These are phyloP conservation scores for Cymbopogon citratus DNA, from an alignment of 176 grass and related monocot species.

Conservation along the genomic window DNA sequence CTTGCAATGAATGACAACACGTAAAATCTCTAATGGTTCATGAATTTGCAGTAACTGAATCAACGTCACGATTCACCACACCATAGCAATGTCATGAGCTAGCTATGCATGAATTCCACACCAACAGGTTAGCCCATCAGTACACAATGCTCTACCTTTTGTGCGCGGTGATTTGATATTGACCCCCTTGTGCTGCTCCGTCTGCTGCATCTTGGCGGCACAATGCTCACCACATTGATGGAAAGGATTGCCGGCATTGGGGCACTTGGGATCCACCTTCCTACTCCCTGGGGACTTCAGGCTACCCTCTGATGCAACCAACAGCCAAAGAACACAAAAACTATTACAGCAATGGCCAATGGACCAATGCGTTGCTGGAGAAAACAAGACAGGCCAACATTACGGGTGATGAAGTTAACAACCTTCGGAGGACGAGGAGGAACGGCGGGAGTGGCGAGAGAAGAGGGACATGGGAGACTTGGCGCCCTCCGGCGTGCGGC, in stretches of 20 bases:
- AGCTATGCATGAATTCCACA: background rate
- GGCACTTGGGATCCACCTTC: slow-evolving; percentile 56
- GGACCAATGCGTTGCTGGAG: background rate
- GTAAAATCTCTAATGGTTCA: background rate
- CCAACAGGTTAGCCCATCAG: background rate
- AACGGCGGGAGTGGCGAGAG: slow-evolving; percentile 44
- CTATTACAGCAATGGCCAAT: background rate
- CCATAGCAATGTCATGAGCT: background rate
- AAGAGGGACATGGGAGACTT: background rate
- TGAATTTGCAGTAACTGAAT: background rate
- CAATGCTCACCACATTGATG: slow-evolving; percentile 70
- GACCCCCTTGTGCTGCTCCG: slow-evolving; percentile 18
- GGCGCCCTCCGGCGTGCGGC: slow-evolving; percentile 35
- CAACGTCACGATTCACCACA: background rate
- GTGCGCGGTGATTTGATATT: slow-evolving; percentile 4
- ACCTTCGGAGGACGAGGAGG: slow-evolving; percentile 50
- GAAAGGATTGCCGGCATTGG: slow-evolving; percentile 59
- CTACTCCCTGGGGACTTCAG: slow-evolving; percentile 22
- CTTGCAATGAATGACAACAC: background rate
- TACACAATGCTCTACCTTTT: slow-evolving; percentile 26
- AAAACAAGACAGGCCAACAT: background rate
- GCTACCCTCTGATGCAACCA: slow-evolving; percentile 29
- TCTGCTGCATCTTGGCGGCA: slow-evolving; percentile 35
- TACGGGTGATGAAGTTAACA: background rate
- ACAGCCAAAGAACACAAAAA: background rate